These are phyloP conservation scores for Pseudogymnoascus sp. DNA, from an alignment of 2,329 filamentous ascomycete species.

Conservation along the genomic window DNA sequence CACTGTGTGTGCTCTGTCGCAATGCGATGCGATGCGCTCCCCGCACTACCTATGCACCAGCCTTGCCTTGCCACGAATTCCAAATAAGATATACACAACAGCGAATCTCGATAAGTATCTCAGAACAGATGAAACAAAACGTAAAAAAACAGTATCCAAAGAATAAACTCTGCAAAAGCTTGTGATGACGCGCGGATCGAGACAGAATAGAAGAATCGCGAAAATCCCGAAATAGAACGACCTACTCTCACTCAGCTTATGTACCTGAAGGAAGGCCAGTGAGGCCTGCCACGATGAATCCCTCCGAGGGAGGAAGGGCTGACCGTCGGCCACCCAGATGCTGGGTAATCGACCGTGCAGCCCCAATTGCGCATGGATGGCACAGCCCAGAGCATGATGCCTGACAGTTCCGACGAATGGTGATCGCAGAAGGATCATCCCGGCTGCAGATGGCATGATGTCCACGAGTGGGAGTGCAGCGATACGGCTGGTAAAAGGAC, in stretches of 20 bases:
- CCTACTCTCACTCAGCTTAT: background rate
- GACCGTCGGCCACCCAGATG: background rate
- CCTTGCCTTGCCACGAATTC: background rate
- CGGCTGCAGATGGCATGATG: background rate
- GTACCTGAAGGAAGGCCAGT: background rate
- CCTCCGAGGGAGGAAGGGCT: background rate
- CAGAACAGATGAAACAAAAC: background rate
- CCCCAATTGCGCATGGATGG: background rate
- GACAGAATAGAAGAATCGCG: background rate
- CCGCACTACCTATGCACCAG: background rate
- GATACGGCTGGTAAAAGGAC: background rate
- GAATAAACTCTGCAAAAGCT: background rate
- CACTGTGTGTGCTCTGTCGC: background rate
- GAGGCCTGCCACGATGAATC: background rate
- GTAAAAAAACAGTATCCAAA: background rate
- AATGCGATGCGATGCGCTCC: background rate
- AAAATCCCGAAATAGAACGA: background rate
- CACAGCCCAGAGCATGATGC: background rate
- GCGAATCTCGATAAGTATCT: background rate
- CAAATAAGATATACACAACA: background rate
- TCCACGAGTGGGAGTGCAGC: background rate
- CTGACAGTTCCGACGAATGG: background rate
- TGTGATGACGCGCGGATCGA: background rate
- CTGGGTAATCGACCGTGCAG: background rate
- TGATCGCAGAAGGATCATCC: background rate